Percentiles rank a stretch among this genome's conserved stretches.
Evolutionary conservation across 2,329 filamentous ascomycete genomes (phyloP).

Genomic region (Arthrobotrys megalospora): DNA sequence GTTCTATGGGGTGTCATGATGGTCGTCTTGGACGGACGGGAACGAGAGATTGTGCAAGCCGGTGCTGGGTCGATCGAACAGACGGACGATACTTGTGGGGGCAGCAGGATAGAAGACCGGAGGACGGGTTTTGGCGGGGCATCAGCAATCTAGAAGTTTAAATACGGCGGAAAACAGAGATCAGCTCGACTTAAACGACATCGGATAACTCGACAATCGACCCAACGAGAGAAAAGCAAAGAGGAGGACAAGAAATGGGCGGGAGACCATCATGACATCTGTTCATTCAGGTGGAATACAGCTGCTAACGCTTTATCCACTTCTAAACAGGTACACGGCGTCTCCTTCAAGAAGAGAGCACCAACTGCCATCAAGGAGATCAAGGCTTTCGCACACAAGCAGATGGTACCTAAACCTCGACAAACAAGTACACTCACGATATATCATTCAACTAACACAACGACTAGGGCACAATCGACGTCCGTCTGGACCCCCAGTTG

Average conservation of each 20-base stretch:
- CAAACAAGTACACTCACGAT: neutral
- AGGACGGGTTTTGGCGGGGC: neutral
- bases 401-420: conserved; percentile 83
- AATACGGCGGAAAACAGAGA: neutral
- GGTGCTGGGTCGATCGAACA: neutral
- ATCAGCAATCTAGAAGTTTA: neutral
- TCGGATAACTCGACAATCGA: conserved; percentile 1
- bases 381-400: conserved; percentile 89
- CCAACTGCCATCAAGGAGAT: conserved; percentile 99
- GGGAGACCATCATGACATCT: conserved; percentile 65
- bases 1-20: conserved; percentile 44
- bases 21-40: conserved; percentile 50
- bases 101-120: neutral
- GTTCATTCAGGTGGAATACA: neutral
- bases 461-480: conserved; percentile 89
- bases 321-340: conserved; percentile 85
- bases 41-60: neutral
- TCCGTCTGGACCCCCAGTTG: conserved; percentile 97
- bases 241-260: neutral
- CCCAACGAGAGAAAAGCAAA: neutral
- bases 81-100: neutral
- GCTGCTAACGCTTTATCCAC: conserved; percentile 62
- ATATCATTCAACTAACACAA: conserved; percentile 40
- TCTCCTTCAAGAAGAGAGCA: conserved; percentile 99
- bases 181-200: conserved; percentile 1